Evolutionary conservation across 768 basidiomycete species (phyloP), one percentile per base, ranked within the genome.

Genomic region (Cystobasidium ongulense): DNA sequence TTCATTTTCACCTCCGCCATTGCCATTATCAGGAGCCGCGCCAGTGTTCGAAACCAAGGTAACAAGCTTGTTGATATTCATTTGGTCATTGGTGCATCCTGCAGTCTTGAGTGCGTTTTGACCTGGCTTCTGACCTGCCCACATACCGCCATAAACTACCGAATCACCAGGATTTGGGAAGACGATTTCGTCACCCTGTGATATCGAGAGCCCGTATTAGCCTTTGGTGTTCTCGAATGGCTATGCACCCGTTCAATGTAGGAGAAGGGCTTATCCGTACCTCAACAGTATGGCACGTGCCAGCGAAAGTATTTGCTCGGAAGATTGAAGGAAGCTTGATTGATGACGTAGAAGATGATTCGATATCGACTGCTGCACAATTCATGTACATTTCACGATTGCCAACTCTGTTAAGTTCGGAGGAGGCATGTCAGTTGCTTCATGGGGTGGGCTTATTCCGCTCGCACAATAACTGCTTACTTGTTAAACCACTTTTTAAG

Each of bases 381-480:
- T 71, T 71, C 68, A 53, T 46, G 53, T 71, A 71, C 68, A 71
- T 71, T 35, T 71, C 68, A n/a, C 53, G 50, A 27, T 71, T 71
- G 10, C 68, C 68, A n/a, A n/a, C n/a, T n/a, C n/a, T n/a, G n/a
- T n/a, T n/a, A n/a, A n/a, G n/a, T n/a, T n/a, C n/a, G n/a, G n/a
- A n/a, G n/a, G n/a, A n/a, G n/a, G n/a, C n/a, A n/a, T n/a, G n/a
- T n/a, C n/a, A n/a, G n/a, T n/a, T n/a, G n/a, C n/a, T n/a, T n/a
- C n/a, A n/a, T n/a, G n/a, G n/a, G n/a, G n/a, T n/a, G n/a, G n/a
- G n/a, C n/a, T n/a, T n/a, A n/a, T n/a, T n/a, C n/a, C n/a, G n/a
- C n/a, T n/a, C 57, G 57, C 11, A n/a, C 57, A n/a, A 13, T n/a
- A 11, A n/a, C 11, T 59, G 63, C 63, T 36, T 38, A 59, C 57